These are phyloP conservation scores for Penicillium odoratum DNA, from an alignment of 495 filamentous ascomycete species.

Conservation along the genomic window DNA sequence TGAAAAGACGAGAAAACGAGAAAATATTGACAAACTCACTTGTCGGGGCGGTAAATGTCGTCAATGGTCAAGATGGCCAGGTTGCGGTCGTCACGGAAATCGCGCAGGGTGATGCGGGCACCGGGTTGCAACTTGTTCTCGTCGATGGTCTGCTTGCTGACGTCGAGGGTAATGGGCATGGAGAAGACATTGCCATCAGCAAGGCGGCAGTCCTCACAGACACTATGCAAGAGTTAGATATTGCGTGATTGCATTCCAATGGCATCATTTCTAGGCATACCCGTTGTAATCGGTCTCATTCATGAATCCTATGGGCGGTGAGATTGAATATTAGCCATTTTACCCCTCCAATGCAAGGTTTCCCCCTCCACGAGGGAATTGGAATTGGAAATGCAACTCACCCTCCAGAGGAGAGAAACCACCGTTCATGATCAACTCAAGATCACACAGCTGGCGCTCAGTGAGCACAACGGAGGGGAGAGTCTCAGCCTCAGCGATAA, in stretches of 20 bases:
- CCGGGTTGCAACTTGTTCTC: conserved; percentile 73
- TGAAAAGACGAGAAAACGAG: not conserved
- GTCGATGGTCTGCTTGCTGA: conserved; percentile 70
- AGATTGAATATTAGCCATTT: conserved; percentile 30
- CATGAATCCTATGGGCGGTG: conserved; percentile 74
- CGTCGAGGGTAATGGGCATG: conserved; percentile 95
- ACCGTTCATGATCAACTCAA: conserved; percentile 93
- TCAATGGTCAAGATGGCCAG: conserved; percentile 94
- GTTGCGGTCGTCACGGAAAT: conserved; percentile 94
- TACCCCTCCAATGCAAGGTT: conserved; percentile 23
- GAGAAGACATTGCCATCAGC: conserved; percentile 89
- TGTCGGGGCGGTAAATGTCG: conserved; percentile 94
- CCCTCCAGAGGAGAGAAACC: conserved; percentile 97
- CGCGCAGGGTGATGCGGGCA: conserved; percentile 79
- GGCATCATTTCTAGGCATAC: conserved; percentile 49
- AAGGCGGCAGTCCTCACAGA: conserved; percentile 82
- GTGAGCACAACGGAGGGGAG: conserved; percentile 81
- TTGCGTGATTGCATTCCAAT: conserved; percentile 11
- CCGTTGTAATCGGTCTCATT: conserved; percentile 93
- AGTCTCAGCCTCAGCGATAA: conserved; percentile 79
- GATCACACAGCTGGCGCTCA: conserved; percentile 95
- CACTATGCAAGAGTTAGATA: conserved; percentile 49
- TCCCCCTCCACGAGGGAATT: not conserved
- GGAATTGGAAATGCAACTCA: conserved; percentile 41
- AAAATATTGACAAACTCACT: conserved; percentile 55